Percentiles rank a stretch among this genome's conserved stretches.
Evolutionary conservation across 2,329 filamentous ascomycete genomes (phyloP).

Genomic region (Fusarium guadeloupense): DNA sequence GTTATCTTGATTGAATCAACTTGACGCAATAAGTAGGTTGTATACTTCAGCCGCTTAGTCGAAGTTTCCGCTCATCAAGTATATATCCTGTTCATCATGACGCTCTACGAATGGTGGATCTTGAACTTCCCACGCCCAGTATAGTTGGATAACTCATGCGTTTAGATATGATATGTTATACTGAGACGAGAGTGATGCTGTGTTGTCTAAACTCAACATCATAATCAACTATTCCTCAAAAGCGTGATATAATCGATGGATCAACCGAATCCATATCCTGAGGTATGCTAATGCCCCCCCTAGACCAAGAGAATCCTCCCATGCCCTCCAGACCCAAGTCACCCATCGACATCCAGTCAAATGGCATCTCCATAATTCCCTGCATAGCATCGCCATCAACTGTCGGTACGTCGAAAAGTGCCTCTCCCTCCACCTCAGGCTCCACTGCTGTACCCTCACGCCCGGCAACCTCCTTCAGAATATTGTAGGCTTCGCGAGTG

Average conservation of each 20-base stretch:
- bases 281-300: constrained; percentile 8
- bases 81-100: no score
- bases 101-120: no score
- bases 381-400: constrained; percentile 32
- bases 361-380: constrained; percentile 38
- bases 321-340: constrained; percentile 39
- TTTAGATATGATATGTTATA: neutral
- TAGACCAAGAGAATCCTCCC: constrained; percentile 30
- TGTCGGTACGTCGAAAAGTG: neutral
- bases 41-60: no score
- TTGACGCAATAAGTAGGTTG: no score
- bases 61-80: no score
- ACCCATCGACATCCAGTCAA: constrained; percentile 39
- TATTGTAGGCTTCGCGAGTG: constrained; percentile 42
- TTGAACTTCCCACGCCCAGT: no score
- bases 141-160: no score
- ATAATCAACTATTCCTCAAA: neutral
- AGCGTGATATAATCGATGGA: constrained; percentile 28
- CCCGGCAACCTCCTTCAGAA: constrained; percentile 49
- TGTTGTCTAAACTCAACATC: neutral
- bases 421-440: constrained; percentile 12
- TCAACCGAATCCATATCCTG: constrained; percentile 30
- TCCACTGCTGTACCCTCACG: constrained; percentile 30
- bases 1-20: no score
- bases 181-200: constrained; percentile 9